Evolutionary conservation across 1,139 yeast species (phyloP).

Genomic region (Hyphopichia buzzinii): DNA sequence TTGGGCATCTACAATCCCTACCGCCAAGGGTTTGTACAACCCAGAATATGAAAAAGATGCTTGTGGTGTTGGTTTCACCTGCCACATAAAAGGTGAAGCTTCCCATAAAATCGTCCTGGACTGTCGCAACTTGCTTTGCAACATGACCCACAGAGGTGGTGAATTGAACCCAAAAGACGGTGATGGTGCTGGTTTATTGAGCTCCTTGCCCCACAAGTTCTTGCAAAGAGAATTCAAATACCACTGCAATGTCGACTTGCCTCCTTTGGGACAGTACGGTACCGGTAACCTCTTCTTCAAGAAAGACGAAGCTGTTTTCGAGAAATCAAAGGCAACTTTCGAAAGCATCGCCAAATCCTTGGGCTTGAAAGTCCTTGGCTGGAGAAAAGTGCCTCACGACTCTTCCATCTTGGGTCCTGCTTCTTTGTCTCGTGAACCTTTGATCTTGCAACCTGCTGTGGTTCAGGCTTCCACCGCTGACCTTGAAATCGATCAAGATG

Average conservation of each 20-base stretch:
- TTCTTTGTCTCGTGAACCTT: constrained; percentile 89
- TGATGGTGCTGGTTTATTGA: constrained; percentile 97
- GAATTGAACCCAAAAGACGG: constrained; percentile 96
- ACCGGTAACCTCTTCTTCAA: constrained; percentile 92
- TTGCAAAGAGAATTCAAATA: constrained; percentile 79
- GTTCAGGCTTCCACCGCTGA: constrained; percentile 63
- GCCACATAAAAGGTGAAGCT: constrained; percentile 84
- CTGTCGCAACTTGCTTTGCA: constrained; percentile 83
- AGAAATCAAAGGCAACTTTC: constrained; percentile 70
- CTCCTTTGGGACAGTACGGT: constrained; percentile 85
- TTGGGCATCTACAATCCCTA: constrained; percentile 91
- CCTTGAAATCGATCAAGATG: constrained; percentile 40
- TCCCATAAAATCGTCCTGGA: constrained; percentile 94
- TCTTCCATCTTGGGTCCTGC: constrained; percentile 93
- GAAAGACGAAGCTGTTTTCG: constrained; percentile 67
- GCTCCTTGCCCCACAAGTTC: constrained; percentile 88
- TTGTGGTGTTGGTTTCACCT: constrained; percentile 97
- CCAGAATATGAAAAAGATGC: constrained; percentile 96
- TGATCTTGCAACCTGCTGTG: constrained; percentile 83
- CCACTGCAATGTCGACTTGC: constrained; percentile 58
- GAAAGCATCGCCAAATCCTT: constrained; percentile 75
- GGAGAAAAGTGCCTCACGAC: constrained; percentile 97
- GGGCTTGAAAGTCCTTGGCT: constrained; percentile 82
- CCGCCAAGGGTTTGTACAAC: constrained; percentile 85
- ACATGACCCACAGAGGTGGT: constrained; percentile 99